Evolutionary conservation across 371 early-diverging fungal species (phyloP), one percentile per base, ranked within the genome.

Genomic region (Mortierella sp.): DNA sequence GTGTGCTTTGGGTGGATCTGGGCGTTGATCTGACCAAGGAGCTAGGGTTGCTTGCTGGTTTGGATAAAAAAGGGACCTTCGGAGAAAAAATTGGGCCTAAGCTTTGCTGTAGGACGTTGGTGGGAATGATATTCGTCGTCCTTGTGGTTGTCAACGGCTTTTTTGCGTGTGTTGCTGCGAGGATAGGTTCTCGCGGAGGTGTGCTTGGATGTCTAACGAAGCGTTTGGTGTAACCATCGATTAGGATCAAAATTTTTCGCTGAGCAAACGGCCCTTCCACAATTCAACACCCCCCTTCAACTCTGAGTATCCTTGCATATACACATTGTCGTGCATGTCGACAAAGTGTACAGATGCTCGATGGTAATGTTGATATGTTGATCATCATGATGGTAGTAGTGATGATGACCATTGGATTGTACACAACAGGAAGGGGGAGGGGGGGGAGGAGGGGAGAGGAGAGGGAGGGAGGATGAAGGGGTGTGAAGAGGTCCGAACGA

Each of bases 161-260:
- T 24, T 60, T 42, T 34, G 42, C 6, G 42, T 16, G 42, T 12
- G 42, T 42, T 16, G 38, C 38, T 38, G 38, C n/a, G 30, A 24
- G 16, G 59, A 39, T 42, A 30, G 51, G 18, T 39, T 23, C 43
- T 50, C 50, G 21, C 19, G 38, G 26, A 41, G 16, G 24, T 23
- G 8, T 24, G 47, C 47, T 24, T 26, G 19, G 39, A 30, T 51
- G 27, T 51, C 50, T 50, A 60, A 43, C 31, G 52, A 52, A 41
- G 61, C 61, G 50, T 61, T n/a, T 61, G 61, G 61, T 61, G 61
- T 61, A 61, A 61, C 61, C 60, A 60, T 53, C 54, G 61, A 43
- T 61, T 61, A 61, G 61, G 42, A 31, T 46, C 46, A 57, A 47
- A 31, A 46, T 57, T 57, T 47, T 47, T 46, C 38, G 45, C 19